Evolutionary conservation across 108 stramenopile species (phyloP), one percentile per base, ranked within the genome.

Genomic region (Nitzschia putrida): DNA sequence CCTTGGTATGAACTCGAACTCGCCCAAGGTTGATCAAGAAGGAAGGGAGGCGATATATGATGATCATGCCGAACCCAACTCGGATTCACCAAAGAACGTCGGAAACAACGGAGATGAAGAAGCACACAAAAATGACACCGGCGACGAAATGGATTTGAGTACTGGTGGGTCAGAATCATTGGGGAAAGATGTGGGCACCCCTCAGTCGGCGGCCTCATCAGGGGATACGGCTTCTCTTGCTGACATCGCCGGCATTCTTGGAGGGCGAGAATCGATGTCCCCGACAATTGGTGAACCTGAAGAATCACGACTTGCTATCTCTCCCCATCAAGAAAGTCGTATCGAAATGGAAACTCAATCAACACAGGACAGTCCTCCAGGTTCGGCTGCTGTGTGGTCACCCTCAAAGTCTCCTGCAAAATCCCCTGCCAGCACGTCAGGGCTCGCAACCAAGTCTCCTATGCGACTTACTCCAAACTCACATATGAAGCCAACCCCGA

Each of bases 401-500:
- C 29, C 29, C 29, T 34, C 29, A 34, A 34, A 34, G 3, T 34
- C 29, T 4, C 29, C 29, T 3, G 29, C 3, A 34, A 34, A 34
- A 34, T 34, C 29, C 4, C 29, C 29, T 29, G n/a, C 58, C 38
- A 5, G 6, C 11, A 13, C 26, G 9, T 34, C 26, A n/a, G 38
- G 16, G 26, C 37, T 29, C 7, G 4, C 42, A 29, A 18, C 52
- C 25, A 70, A 68, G 53, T 67, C 66, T 37, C 74, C 74, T 2
- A 68, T 75, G 18, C 66, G 74, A 10, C 40, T 68, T 9, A 53
- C 51, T 24, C 74, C 74, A 52, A 75, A 68, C 23, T 59, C 49
- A 23, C 74, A 61, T 18, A 51, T 41, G 14, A 70, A 70, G 53
- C 73, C 63, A 7, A 74, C 79, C 20, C 79, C 73, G 38, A 66